Evolutionary conservation across 805 yeast genomes (phyloP).

Genomic region (Suhomyces sp.): DNA sequence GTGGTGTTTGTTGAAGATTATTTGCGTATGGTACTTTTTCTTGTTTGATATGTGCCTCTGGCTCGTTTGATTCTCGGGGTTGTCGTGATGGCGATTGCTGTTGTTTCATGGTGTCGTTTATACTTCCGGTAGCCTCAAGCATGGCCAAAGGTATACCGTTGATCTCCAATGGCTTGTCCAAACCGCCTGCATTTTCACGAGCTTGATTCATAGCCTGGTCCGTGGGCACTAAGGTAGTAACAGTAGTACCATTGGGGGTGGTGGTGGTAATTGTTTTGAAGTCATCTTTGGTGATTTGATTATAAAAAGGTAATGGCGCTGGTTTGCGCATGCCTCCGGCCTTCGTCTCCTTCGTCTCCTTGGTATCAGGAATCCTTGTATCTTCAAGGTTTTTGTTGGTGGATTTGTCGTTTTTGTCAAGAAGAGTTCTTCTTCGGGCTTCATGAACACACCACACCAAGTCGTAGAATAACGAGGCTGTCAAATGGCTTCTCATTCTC

Average conservation of each 20-base stretch:
- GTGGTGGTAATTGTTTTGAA: slow-evolving; percentile 82
- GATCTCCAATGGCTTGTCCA: slow-evolving; percentile 53
- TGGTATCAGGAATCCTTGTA: slow-evolving; percentile 9
- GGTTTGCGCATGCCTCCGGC: slow-evolving; percentile 32
- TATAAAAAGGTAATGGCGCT: slow-evolving; percentile 83
- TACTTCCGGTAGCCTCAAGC: slow-evolving; percentile 79
- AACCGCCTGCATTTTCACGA: slow-evolving; percentile 54
- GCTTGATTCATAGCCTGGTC: slow-evolving; percentile 69
- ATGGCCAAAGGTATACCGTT: slow-evolving; percentile 68
- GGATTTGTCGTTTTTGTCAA: slow-evolving; percentile 22
- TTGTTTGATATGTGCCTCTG: background rate
- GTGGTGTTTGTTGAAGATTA: slow-evolving; percentile 1
- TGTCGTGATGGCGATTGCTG: background rate
- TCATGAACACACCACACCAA: slow-evolving; percentile 94
- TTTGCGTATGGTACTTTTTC: background rate
- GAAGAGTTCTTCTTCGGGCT: slow-evolving; percentile 66
- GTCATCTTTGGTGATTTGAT: slow-evolving; percentile 85
- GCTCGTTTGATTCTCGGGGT: background rate
- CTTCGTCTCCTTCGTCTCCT: slow-evolving; percentile 2
- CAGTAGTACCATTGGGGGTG: slow-evolving; percentile 88
- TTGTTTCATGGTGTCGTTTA: slow-evolving; percentile 20
- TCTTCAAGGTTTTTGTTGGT: slow-evolving; percentile 9
- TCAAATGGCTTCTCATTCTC: slow-evolving; percentile 86
- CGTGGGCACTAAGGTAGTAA: slow-evolving; percentile 86
- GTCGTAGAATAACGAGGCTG: slow-evolving; percentile 89